These are phyloP conservation scores for Pythium oligandrum DNA, from an alignment of 352 stramenopile species.

Conservation along the genomic window DNA sequence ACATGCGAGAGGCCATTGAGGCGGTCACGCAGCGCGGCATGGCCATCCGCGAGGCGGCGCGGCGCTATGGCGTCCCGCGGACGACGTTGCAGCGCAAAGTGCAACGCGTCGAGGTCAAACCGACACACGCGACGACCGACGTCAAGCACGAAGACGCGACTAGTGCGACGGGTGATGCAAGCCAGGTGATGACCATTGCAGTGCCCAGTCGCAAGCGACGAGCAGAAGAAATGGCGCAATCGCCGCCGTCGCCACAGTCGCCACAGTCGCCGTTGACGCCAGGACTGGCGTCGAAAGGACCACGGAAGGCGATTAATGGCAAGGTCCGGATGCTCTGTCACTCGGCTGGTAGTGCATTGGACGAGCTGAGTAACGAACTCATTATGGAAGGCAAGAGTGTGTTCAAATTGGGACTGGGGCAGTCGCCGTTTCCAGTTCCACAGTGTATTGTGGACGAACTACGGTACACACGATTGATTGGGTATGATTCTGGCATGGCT, in stretches of 20 bases:
- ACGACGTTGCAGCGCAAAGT: conserved; percentile 79
- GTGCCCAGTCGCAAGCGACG: conserved; percentile 36
- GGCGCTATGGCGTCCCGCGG: conserved; percentile 59
- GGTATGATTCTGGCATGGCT: conserved; percentile 10
- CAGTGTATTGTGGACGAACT: conserved; percentile 87
- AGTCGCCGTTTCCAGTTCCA: conserved; percentile 84
- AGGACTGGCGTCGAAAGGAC: conserved; percentile 25
- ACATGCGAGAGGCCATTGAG: conserved; percentile 59
- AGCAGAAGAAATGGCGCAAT: conserved; percentile 28
- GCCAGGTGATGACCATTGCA: too few relatives aligned
- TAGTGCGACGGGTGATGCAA: too few relatives aligned
- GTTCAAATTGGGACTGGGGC: conserved; percentile 81
- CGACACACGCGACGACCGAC: conserved; percentile 1
- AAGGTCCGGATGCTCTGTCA: conserved; percentile 85
- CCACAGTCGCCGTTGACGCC: neutral
- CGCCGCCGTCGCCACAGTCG: neutral
- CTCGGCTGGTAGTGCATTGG: conserved; percentile 67
- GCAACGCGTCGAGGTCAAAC: conserved; percentile 12
- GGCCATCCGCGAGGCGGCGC: conserved; percentile 68
- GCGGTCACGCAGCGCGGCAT: conserved; percentile 52
- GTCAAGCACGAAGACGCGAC: too few relatives aligned
- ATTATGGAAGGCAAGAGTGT: conserved; percentile 74
- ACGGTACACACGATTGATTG: conserved; percentile 44
- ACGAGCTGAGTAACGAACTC: conserved; percentile 85
- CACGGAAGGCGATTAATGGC: conserved; percentile 80